Evolutionary conservation across 2,329 filamentous ascomycete genomes (phyloP).

Genomic region (Talaromyces sp.): DNA sequence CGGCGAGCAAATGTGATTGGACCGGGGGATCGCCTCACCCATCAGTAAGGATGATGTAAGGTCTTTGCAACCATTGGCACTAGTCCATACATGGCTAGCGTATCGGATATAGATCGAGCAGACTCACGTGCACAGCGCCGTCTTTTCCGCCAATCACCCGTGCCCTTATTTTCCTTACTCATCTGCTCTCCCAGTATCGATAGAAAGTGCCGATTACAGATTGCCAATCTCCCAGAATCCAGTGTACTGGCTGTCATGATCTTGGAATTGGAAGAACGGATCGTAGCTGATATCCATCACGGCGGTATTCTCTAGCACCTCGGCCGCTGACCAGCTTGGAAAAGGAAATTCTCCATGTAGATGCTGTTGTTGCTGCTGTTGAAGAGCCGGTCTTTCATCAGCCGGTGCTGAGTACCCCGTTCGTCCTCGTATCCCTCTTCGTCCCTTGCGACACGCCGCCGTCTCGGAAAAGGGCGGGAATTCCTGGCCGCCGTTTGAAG

Average conservation of each 20-base stretch:
- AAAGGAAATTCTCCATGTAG: constrained; percentile 7
- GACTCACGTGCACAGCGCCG: background rate
- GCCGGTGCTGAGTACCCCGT: constrained; percentile 5
- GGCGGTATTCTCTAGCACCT: constrained; percentile 18
- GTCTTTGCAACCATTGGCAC: background rate
- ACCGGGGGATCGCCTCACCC: background rate
- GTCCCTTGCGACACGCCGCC: background rate
- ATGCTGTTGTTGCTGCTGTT: constrained; percentile 9
- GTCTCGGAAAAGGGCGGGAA: constrained; percentile 23
- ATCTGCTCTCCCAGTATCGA: background rate
- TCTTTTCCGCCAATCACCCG: background rate
- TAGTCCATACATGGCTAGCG: background rate
- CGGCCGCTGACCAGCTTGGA: constrained; percentile 13
- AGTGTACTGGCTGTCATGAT: constrained; percentile 19
- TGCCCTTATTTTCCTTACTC: background rate
- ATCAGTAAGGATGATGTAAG: constrained; percentile 11
- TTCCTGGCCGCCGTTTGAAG: constrained; percentile 24
- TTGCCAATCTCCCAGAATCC: constrained; percentile 27
- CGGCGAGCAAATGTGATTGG: constrained; percentile 1
- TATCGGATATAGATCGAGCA: background rate
- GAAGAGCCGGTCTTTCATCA: background rate
- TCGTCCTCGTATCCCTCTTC: background rate
- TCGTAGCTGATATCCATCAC: constrained; percentile 24
- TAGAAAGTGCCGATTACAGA: constrained; percentile 10
- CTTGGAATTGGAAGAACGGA: constrained; percentile 26